Conservation (phyloP, 2,329 filamentous ascomycete genomes). For the Ilyonectria robusta region DNA sequence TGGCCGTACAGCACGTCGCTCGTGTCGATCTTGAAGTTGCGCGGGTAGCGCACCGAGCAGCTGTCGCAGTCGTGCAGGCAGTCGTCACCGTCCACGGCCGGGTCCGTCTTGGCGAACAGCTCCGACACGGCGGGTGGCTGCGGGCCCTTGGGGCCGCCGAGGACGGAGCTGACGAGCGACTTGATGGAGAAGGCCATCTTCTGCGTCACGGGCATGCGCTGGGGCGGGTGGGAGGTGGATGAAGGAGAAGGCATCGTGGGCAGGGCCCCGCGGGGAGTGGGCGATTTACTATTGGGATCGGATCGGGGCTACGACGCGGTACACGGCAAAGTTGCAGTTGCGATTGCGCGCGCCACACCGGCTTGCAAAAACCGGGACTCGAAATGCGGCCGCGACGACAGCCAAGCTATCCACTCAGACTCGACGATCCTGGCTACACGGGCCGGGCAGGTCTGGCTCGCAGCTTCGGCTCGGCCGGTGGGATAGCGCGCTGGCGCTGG, state of each 20-base stretch:
- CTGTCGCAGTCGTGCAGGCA: constrained; percentile 89
- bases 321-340: not conserved
- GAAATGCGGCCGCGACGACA: not conserved
- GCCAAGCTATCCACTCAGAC: constrained; percentile 4
- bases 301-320: constrained; percentile 6
- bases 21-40: constrained; percentile 80
- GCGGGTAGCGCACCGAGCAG: constrained; percentile 85
- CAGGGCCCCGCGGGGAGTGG: not conserved
- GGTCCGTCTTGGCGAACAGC: constrained; percentile 82
- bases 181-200: constrained; percentile 60
- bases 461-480: constrained; percentile 20
- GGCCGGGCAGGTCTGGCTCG: not conserved
- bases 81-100: constrained; percentile 87
- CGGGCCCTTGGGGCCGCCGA: constrained; percentile 42
- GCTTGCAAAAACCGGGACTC: not conserved
- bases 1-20: constrained; percentile 86
- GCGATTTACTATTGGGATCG: not conserved
- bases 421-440: not conserved
- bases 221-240: constrained; percentile 35
- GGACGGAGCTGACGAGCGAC: constrained; percentile 51
- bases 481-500: constrained; percentile 6
- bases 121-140: constrained; percentile 51
- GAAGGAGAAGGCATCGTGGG: constrained; percentile 15
- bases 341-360: constrained; percentile 3
- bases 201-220: constrained; percentile 53